phyloP scores from a whole-genome alignment of 129 eudicot genomes.

The Lactuca saligna region DNA sequence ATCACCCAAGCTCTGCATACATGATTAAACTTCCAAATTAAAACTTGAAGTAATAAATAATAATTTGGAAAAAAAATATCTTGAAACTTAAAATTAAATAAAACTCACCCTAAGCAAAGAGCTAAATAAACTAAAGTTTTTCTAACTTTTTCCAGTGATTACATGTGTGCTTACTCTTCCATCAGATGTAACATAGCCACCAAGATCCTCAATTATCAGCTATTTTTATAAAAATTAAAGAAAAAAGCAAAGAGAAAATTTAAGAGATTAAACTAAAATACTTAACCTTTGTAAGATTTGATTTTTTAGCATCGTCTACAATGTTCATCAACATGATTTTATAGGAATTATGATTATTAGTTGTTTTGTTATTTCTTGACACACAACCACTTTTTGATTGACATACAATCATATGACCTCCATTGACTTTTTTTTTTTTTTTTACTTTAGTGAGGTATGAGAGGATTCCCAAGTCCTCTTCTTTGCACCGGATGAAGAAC shows the following conservation, averaged over 20 bases:
- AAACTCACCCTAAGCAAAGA: conserved; percentile 86
- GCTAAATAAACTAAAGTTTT: conserved; percentile 83
- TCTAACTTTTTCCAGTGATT: conserved; percentile 82
- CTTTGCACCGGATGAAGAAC: conserved; percentile 48
- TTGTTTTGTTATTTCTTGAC: conserved; percentile 29
- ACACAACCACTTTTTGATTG: conserved; percentile 35
- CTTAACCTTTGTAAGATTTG: conserved; percentile 65
- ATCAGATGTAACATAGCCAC: conserved; percentile 68
- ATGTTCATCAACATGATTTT: conserved; percentile 83
- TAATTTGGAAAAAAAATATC: too few relatives aligned
- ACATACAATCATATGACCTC: conserved; percentile 47
- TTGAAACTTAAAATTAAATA: background rate
- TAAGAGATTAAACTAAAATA: conserved; percentile 10
- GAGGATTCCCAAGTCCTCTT: conserved; percentile 85
- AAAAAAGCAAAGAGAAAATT: background rate
- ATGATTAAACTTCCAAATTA: background rate
- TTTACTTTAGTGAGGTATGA: conserved; percentile 71
- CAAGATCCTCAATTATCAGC: conserved; percentile 77
- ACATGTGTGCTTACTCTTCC: conserved; percentile 79
- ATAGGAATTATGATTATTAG: conserved; percentile 18
- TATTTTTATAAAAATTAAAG: conserved; percentile 6
- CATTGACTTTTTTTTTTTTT: conserved; percentile 85
- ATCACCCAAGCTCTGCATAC: conserved; percentile 78
- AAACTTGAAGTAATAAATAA: background rate
- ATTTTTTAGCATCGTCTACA: conserved; percentile 66